Conservation (phyloP, 2,329 filamentous ascomycete species). For the Trichoderma atroviride region DNA sequence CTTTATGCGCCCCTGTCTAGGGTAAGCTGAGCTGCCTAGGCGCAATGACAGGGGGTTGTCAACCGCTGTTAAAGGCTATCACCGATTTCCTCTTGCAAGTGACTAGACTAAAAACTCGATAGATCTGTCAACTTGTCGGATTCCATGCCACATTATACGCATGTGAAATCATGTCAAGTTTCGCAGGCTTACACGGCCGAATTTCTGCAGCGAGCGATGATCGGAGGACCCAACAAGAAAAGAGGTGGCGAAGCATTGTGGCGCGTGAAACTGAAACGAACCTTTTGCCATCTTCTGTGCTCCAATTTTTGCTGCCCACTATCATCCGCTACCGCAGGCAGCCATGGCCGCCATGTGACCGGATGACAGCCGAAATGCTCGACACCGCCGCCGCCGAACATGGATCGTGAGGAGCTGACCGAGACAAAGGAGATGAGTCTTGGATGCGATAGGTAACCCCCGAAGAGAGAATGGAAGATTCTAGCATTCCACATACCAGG, state of each 20-base stretch:
- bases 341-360: constrained; percentile 14
- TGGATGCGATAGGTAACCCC: background rate
- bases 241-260: constrained; percentile 17
- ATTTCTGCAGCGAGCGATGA: background rate
- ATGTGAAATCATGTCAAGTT: background rate
- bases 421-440: constrained; percentile 13
- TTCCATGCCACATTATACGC: background rate
- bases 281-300: no score
- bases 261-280: background rate
- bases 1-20: background rate
- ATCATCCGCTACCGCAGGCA: constrained; percentile 17
- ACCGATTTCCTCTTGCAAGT: background rate
- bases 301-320: constrained; percentile 5
- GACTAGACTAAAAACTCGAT: background rate
- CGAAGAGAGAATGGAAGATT: background rate
- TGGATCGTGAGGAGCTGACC: constrained; percentile 14
- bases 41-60: background rate
- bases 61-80: background rate
- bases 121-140: background rate
- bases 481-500: background rate
- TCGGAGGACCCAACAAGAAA: background rate
- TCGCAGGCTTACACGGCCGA: background rate
- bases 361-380: constrained; percentile 10
- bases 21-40: constrained; percentile 1
- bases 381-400: background rate